Base-by-base conservation (phyloP, 2,329 filamentous ascomycete species). In the Arthrobotrys megalospora region DNA sequence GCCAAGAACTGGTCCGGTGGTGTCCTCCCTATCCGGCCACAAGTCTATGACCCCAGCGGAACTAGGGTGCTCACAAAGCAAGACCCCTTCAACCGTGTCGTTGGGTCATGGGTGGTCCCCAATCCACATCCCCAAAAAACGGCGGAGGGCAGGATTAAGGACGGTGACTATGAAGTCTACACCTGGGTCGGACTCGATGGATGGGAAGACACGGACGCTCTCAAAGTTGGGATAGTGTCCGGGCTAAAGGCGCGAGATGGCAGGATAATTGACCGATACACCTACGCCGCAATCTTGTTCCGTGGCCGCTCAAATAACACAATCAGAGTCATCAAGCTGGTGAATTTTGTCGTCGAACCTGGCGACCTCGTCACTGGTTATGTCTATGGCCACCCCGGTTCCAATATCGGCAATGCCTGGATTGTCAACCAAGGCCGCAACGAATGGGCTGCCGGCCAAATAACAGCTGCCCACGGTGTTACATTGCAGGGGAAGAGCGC, bases 141-240 rank as follows among this genome's bases (percentile, higher is more conserved):
- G 12, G 6, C 7, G n/a, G 12, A 14, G 5, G 3, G 7, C 36
- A 34, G n/a, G 4, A 12, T 6, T 34, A 34, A 7, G 28, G 24
- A 53, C 12, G 48, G 48, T 11, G 28, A 32, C 10, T 53, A 53
- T 34, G 21, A 16, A 34, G 11, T 53, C 12, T 53, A 32, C 12
- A 53, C 11, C 24, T 53, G 24, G 48, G 48, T 53, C 11, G 48
- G 48, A 3, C 24, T 53, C 1, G 50, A 53, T 19, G 50, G 50
- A 53, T 53, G 50, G 50, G 50, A 36, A 6, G 34, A 1, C 50
- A 8, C 7, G 1, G 50, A 53, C 7, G 24, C 50, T 11, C 28
- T 36, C 50, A 53, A 53, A 36, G n/a, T 53, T 14, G 24, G 14
- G 2, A 12, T 53, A 16, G 28, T 36, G 10, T 34, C 14, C 12